Percentiles rank a stretch among this genome's conserved stretches.
Conservation (phyloP, 495 filamentous ascomycete species). For the Staphylotrichum longicolle region DNA sequence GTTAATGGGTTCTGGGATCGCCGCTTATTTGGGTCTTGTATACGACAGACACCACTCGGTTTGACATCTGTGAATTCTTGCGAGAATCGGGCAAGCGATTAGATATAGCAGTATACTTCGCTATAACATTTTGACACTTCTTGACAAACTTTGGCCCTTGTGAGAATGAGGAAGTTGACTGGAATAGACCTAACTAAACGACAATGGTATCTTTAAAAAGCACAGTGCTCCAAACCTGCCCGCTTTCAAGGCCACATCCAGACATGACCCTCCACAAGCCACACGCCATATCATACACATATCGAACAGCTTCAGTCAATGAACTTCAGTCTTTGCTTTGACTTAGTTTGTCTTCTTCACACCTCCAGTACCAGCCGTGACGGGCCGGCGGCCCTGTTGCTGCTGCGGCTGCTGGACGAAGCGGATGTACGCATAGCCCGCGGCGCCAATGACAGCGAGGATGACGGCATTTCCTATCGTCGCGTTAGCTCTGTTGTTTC, state of each 20-base stretch:
- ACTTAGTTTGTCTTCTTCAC: constrained; percentile 30
- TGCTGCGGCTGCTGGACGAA: constrained; percentile 31
- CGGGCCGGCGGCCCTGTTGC: constrained; percentile 15
- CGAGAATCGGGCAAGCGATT: not conserved
- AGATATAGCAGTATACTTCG: too few relatives aligned
- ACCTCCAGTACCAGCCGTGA: constrained; percentile 5
- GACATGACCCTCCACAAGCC: too few relatives aligned
- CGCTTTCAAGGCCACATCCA: too few relatives aligned
- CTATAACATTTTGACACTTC: too few relatives aligned
- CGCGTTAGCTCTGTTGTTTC: too few relatives aligned
- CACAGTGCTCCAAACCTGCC: too few relatives aligned
- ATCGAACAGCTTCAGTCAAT: not conserved
- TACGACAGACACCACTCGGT: constrained; percentile 8
- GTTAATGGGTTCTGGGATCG: not conserved
- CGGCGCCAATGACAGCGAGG: constrained; percentile 32
- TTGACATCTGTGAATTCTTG: not conserved
- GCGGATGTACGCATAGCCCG: constrained; percentile 28
- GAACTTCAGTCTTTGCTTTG: not conserved
- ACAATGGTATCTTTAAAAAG: too few relatives aligned
- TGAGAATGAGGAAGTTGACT: too few relatives aligned
- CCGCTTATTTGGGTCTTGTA: not conserved
- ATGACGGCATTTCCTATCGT: constrained; percentile 35
- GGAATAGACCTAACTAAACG: too few relatives aligned
- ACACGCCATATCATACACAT: too few relatives aligned
- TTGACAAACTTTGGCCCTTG: too few relatives aligned